These are phyloP conservation scores for Butyriboletus loyo DNA, from an alignment of 768 basidiomycete genomes.

Conservation along the genomic window DNA sequence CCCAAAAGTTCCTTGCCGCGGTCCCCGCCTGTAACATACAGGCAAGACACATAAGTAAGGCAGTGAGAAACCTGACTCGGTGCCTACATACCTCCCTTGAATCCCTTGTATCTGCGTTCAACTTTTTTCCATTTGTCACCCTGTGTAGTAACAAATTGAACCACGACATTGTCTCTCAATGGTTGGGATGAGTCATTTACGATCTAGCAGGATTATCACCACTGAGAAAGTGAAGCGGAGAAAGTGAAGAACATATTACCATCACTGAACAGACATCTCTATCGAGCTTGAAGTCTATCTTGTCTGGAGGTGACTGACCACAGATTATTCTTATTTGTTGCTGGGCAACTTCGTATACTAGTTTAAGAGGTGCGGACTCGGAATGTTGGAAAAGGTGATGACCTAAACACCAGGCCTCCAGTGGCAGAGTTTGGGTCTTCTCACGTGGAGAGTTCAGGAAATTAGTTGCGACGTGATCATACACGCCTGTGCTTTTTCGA, in stretches of 20 bases:
- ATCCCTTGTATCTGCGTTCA: constrained; percentile 17
- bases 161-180: constrained; percentile 18
- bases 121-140: constrained; percentile 3
- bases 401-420: constrained; percentile 30
- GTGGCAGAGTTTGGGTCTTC: constrained; percentile 11
- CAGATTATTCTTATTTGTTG: constrained; percentile 10
- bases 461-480: constrained; percentile 25
- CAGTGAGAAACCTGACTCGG: not conserved
- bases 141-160: constrained; percentile 16
- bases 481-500: not conserved
- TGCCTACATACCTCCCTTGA: constrained; percentile 25
- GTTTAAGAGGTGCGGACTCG: constrained; percentile 6
- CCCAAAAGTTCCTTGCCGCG: constrained; percentile 10
- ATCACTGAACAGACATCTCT: constrained; percentile 9
- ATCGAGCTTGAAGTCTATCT: constrained; percentile 15
- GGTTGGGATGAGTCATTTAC: constrained; percentile 14
- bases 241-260: constrained; percentile 9
- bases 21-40: constrained; percentile 11
- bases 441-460: constrained; percentile 18
- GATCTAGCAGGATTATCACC: constrained; percentile 12
- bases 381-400: constrained; percentile 14
- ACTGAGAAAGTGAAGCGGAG: not conserved
- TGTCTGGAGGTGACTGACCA: constrained; percentile 10
- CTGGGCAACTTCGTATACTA: constrained; percentile 10
- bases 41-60: not conserved